Conservation (phyloP, 768 basidiomycete species). For the Tylopilus sp. region DNA sequence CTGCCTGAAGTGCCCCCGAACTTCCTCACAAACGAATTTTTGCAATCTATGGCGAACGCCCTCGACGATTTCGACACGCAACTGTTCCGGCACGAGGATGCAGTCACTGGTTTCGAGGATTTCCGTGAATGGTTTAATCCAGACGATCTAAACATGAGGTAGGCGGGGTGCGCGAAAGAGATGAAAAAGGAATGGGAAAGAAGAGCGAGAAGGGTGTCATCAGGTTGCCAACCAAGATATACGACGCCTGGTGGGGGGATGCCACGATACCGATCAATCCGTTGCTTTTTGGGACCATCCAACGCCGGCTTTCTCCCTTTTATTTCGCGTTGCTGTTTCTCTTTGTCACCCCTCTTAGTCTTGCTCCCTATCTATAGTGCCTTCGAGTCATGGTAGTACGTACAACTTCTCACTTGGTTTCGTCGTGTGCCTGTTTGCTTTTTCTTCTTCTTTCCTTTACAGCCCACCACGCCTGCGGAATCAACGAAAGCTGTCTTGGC, state of each 20-base stretch:
- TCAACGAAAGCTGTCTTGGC: conserved; percentile 25
- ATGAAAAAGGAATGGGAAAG: neutral
- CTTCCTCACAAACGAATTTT: conserved; percentile 38
- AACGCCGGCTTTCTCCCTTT: conserved; percentile 7
- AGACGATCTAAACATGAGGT: conserved; percentile 37
- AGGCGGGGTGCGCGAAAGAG: neutral
- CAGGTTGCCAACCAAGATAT: conserved; percentile 3
- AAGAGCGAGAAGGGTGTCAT: neutral
- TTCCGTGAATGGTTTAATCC: conserved; percentile 77
- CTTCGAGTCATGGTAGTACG: conserved; percentile 17
- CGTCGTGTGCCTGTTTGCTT: neutral
- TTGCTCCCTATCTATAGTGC: conserved; percentile 12
- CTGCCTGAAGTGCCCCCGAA: conserved; percentile 26
- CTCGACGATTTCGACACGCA: conserved; percentile 39
- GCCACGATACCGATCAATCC: conserved; percentile 3
- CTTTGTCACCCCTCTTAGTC: conserved; percentile 2
- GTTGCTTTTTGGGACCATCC: conserved; percentile 8
- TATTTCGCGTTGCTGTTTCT: neutral
- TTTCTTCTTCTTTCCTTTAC: neutral
- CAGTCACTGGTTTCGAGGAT: conserved; percentile 63
- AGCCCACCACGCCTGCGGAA: conserved; percentile 12
- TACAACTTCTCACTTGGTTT: conserved; percentile 9
- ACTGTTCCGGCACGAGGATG: conserved; percentile 40
- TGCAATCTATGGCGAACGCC: conserved; percentile 38
- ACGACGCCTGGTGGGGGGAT: neutral